These are phyloP conservation scores for Drosera capensis DNA, from an alignment of 148 eudicot species.

Conservation along the genomic window DNA sequence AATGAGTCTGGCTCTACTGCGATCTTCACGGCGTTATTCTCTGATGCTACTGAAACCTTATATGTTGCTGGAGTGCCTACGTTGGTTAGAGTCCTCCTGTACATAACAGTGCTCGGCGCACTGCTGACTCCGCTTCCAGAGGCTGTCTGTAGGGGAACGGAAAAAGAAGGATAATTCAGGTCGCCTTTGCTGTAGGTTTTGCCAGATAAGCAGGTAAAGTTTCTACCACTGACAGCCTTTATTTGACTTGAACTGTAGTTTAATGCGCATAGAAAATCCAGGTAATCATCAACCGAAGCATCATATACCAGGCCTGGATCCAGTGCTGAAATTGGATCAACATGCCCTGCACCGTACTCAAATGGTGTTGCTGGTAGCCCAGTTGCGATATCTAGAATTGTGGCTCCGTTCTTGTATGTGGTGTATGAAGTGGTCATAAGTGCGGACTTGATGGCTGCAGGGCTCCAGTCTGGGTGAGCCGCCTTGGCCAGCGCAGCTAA, in stretches of 20 bases:
- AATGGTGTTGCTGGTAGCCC: conserved; percentile 53
- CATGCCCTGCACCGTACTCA: conserved; percentile 76
- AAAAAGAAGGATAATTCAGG: conserved; percentile 70
- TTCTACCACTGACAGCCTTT: conserved; percentile 21
- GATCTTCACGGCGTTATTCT: conserved; percentile 34
- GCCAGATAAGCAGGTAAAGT: conserved; percentile 21
- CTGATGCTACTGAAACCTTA: conserved; percentile 40
- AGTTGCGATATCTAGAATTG: conserved; percentile 43
- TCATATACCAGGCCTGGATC: conserved; percentile 84
- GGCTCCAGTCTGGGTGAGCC: conserved; percentile 69
- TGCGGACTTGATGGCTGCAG: conserved; percentile 71
- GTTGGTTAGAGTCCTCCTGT: conserved; percentile 62
- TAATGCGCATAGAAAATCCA: conserved; percentile 66
- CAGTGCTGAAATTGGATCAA: conserved; percentile 49
- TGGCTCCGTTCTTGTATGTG: conserved; percentile 32
- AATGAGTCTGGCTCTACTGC: conserved; percentile 53
- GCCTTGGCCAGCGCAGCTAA: conserved; percentile 66
- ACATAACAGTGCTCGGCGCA: conserved; percentile 24
- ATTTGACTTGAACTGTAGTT: conserved; percentile 39
- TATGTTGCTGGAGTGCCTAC: conserved; percentile 65
- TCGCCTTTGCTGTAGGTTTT: conserved; percentile 39
- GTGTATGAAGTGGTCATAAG: conserved; percentile 78
- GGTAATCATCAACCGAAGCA: conserved; percentile 33
- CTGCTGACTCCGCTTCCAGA: conserved; percentile 33
- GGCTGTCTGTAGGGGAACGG: conserved; percentile 45